Evolutionary conservation across 805 yeast species (phyloP).

Genomic region (Wickerhamomyces subpelliculosus): DNA sequence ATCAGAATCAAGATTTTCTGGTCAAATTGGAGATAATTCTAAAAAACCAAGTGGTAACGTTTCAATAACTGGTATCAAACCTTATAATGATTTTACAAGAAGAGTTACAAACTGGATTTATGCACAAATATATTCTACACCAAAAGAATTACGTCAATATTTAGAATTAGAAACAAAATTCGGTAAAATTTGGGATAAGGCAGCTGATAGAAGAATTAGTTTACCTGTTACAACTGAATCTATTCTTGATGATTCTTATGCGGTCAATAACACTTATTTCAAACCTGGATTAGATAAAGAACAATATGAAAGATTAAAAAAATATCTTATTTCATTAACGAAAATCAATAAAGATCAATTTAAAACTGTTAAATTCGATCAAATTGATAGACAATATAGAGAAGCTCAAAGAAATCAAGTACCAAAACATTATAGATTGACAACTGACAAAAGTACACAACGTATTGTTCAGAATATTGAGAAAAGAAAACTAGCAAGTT

Average conservation of each 20-base stretch:
- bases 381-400: constrained; percentile 56
- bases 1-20: no score
- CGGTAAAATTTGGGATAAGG: constrained; percentile 63
- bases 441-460: constrained; percentile 62
- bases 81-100: constrained; percentile 74
- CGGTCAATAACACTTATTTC: constrained; percentile 50
- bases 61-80: constrained; percentile 68
- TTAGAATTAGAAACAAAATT: constrained; percentile 72
- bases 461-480: constrained; percentile 62
- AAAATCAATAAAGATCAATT: constrained; percentile 47
- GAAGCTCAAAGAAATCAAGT: constrained; percentile 57
- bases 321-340: constrained; percentile 48
- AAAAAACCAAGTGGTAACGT: constrained; percentile 19
- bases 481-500: constrained; percentile 67
- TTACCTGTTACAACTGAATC: constrained; percentile 67
- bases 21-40: background rate
- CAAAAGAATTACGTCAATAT: constrained; percentile 42
- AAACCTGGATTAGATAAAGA: constrained; percentile 60
- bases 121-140: constrained; percentile 66
- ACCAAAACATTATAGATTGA: constrained; percentile 58
- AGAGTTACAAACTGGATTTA: constrained; percentile 86
- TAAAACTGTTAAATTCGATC: constrained; percentile 52
- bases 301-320: constrained; percentile 50
- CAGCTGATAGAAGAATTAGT: constrained; percentile 51
- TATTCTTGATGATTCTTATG: constrained; percentile 41